Evolutionary conservation across 108 stramenopile species (phyloP).

Genomic region (Nannochloropsis oceanica): DNA sequence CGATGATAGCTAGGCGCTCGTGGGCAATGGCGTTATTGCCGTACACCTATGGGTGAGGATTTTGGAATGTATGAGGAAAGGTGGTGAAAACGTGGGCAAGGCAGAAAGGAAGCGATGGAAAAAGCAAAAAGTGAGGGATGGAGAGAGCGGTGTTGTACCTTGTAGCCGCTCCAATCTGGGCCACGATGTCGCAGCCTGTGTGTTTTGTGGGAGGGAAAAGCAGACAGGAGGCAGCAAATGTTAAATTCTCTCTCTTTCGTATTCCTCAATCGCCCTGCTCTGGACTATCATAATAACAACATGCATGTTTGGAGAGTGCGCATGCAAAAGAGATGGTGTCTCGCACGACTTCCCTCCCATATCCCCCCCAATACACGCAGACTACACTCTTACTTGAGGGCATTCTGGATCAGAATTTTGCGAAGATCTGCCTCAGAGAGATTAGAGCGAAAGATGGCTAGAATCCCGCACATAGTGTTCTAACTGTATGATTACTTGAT

Average conservation of each 20-base stretch:
- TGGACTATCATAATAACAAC: not conserved
- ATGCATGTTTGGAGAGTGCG: too few relatives aligned
- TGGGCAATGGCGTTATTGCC: slow-evolving; percentile 64
- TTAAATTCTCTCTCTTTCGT: too few relatives aligned
- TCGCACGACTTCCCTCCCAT: not conserved
- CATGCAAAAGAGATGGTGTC: not conserved
- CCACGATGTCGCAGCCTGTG: slow-evolving; percentile 69
- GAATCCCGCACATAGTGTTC: slow-evolving; percentile 81
- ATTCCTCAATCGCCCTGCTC: too few relatives aligned
- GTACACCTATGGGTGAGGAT: not conserved
- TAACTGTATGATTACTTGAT: not conserved
- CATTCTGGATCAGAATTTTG: slow-evolving; percentile 66
- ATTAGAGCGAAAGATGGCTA: slow-evolving; percentile 82
- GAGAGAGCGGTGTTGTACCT: slow-evolving; percentile 44
- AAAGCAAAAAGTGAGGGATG: not conserved
- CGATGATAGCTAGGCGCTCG: slow-evolving; percentile 93
- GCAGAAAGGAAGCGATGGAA: not conserved
- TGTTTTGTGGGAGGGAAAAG: not conserved
- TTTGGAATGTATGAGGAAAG: not conserved
- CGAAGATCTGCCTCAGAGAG: slow-evolving; percentile 65
- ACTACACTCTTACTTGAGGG: slow-evolving; percentile 31
- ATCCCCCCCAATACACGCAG: not conserved
- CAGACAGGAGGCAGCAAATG: not conserved
- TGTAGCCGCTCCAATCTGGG: slow-evolving; percentile 92
- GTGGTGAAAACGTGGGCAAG: not conserved